These are phyloP conservation scores for button mushroom (Agaricus bisporus) DNA, from an alignment of 768 basidiomycete species.

Conservation along the genomic window DNA sequence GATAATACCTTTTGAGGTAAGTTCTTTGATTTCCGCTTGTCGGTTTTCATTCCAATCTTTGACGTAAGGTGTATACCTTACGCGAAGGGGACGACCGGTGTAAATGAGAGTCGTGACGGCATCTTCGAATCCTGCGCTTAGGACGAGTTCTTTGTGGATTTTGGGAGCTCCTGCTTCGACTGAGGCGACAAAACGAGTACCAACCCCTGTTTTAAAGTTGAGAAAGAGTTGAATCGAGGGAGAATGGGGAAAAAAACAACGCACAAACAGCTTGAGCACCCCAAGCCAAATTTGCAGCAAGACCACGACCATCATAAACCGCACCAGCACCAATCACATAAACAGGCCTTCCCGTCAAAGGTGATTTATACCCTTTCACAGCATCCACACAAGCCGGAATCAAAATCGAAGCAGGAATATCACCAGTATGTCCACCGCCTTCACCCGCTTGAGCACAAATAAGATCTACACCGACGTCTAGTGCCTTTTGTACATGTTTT, in stretches of 20 bases:
- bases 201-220: conserved; percentile 46
- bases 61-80: conserved; percentile 79
- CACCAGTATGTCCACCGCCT: conserved; percentile 86
- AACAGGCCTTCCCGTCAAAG: conserved; percentile 76
- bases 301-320: conserved; percentile 80
- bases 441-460: conserved; percentile 95
- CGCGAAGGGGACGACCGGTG: conserved; percentile 85
- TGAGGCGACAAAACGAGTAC: conserved; percentile 82
- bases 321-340: conserved; percentile 91
- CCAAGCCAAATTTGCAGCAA: conserved; percentile 85
- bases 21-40: conserved; percentile 73
- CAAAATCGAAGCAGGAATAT: conserved; percentile 76
- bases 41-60: conserved; percentile 77
- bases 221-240: too few species aligned
- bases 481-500: conserved; percentile 77
- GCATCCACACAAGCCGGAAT: conserved; percentile 89
- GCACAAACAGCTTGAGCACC: conserved; percentile 51
- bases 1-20: conserved; percentile 79
- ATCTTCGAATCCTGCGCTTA: conserved; percentile 72
- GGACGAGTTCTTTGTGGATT: conserved; percentile 74
- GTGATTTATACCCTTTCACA: conserved; percentile 68
- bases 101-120: conserved; percentile 81
- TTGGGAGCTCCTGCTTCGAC: conserved; percentile 78
- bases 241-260: too few species aligned
- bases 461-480: conserved; percentile 82